Evolutionary conservation across 1,139 yeast species (phyloP), one percentile per base, ranked within the genome.

Genomic region (Pichia sp.): DNA sequence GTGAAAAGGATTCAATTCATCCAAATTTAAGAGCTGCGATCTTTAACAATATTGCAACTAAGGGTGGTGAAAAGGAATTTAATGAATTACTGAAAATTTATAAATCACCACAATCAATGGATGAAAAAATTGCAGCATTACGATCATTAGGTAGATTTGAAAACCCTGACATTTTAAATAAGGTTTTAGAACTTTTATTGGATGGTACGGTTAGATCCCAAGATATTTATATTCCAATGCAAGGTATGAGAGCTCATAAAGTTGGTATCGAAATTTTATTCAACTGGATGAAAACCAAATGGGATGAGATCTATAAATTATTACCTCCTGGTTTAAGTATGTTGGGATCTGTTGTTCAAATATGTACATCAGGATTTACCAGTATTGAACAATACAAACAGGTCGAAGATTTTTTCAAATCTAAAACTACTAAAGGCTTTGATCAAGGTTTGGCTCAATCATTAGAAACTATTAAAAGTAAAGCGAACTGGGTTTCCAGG

Each of bases 321-420:
- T 76, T 87, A 64, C 96, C 97, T 44, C 88, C 95, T n/a, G 83
- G 86, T 32, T 75, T 85, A 54, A 75, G 88, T 28, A 78, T 89
- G 83, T 74, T 90, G 57, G 85, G 92, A 40, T 73, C 83, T 25
- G 81, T 90, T 50, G 84, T 89, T 38, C 72, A 74, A 43, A 57
- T 83, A 45, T 69, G 81, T 44, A 74, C 86, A 9, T 70, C 83
- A 34, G 83, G 86, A 2, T 86, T 84, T 68, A 78, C 90, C 42
- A 75, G 79, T 51, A 66, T 69, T 48, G 79, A 76, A 44, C 83
- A 81, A 58, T 77, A 79, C 57, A 70, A 73, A 11, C 58, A 59
- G 44, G 72, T 85, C 52, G 71, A 70, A 48, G 61, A 56, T 2
- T 82, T 84, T 62, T 86, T 83, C 62, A 62, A 65, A 25, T 73